Percentiles rank a stretch among this genome's conserved stretches.
These are phyloP conservation scores for Thalassiosira mediterranea DNA, from an alignment of 352 stramenopile species.

Conservation along the genomic window DNA sequence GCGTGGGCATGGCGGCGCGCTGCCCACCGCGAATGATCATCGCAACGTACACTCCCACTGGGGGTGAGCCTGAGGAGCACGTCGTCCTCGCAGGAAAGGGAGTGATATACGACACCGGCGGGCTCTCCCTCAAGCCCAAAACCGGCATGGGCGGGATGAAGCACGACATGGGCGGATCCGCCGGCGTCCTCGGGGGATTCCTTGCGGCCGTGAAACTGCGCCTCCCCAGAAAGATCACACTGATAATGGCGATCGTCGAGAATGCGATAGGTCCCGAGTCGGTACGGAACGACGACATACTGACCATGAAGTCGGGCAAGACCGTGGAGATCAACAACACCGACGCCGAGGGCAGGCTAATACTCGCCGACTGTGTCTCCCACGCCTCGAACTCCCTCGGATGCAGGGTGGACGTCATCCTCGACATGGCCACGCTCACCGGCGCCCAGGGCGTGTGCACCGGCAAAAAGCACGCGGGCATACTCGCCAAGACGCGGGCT, in stretches of 20 bases:
- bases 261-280: slow-evolving; percentile 86
- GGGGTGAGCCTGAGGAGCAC: slow-evolving; percentile 1
- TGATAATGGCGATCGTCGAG: slow-evolving; percentile 90
- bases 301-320: slow-evolving; percentile 90
- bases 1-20: slow-evolving; percentile 88
- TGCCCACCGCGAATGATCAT: slow-evolving; percentile 89
- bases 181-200: slow-evolving; percentile 88
- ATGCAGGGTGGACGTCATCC: slow-evolving; percentile 83
- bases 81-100: slow-evolving; percentile 88
- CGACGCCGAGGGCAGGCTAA: slow-evolving; percentile 87
- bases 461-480: slow-evolving; percentile 85
- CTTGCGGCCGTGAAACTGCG: slow-evolving; percentile 72
- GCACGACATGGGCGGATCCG: slow-evolving; percentile 90
- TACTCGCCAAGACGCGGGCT: slow-evolving; percentile 88
- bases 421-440: slow-evolving; percentile 93
- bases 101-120: slow-evolving; percentile 93
- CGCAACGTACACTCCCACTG: slow-evolving; percentile 81
- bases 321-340: slow-evolving; percentile 91
- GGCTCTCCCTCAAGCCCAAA: slow-evolving; percentile 87
- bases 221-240: slow-evolving; percentile 46
- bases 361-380: slow-evolving; percentile 89
- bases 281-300: slow-evolving; percentile 89
- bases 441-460: slow-evolving; percentile 89
- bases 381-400: slow-evolving; percentile 89
- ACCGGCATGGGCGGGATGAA: slow-evolving; percentile 88